These are phyloP conservation scores for Xylaria sp. DNA, from an alignment of 2,329 filamentous ascomycete genomes.

Conservation along the genomic window DNA sequence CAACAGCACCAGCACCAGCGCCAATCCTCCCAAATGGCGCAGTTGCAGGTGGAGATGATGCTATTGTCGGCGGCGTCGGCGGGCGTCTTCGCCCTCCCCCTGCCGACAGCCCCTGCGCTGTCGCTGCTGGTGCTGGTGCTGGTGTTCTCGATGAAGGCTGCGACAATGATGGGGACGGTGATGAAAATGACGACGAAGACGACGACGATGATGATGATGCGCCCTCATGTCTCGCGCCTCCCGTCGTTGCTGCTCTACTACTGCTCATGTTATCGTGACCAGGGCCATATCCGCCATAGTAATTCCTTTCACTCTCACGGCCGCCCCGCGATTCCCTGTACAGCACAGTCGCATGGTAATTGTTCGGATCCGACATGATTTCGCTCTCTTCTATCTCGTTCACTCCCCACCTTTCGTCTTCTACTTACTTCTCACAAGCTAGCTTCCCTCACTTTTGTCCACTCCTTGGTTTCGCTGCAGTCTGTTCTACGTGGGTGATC, in stretches of 20 bases:
- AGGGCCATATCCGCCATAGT: slow-evolving; percentile 14
- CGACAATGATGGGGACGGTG: slow-evolving; percentile 10
- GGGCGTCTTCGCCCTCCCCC: slow-evolving; percentile 18
- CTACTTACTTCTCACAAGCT: slow-evolving; percentile 14
- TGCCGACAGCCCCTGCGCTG: slow-evolving; percentile 2
- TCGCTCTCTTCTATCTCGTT: slow-evolving; percentile 19
- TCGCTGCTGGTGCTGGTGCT: background rate
- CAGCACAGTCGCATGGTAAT: slow-evolving; percentile 48
- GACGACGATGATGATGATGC: background rate
- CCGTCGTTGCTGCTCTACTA: slow-evolving; percentile 18
- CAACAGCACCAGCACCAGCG: background rate
- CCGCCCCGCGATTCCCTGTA: slow-evolving; percentile 36
- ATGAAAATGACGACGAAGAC: background rate
- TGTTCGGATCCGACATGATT: slow-evolving; percentile 32
- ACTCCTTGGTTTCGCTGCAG: background rate
- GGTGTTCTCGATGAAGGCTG: background rate
- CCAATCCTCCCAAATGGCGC: slow-evolving; percentile 14
- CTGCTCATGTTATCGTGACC: slow-evolving; percentile 20
- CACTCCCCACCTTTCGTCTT: slow-evolving; percentile 14
- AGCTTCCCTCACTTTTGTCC: background rate
- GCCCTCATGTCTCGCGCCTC: background rate
- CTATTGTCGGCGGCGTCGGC: slow-evolving; percentile 24
- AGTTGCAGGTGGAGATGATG: slow-evolving; percentile 29
- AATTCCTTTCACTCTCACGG: slow-evolving; percentile 20
- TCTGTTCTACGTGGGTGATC: background rate